Evolutionary conservation across 2,329 filamentous ascomycete species (phyloP).

Genomic region (Phialophora verrucosa): DNA sequence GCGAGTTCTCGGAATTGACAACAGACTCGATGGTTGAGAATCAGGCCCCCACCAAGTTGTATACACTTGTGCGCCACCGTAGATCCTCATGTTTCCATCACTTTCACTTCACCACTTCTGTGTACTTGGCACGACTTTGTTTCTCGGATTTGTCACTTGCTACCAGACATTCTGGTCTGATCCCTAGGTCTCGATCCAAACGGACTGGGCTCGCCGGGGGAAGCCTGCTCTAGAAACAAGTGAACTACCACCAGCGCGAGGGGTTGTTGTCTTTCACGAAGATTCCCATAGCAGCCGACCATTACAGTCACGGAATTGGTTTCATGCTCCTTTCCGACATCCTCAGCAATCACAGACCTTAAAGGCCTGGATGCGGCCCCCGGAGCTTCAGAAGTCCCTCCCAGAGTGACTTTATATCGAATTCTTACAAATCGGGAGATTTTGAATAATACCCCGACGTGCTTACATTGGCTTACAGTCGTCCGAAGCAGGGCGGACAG

Average conservation of each 20-base stretch:
- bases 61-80: neutral
- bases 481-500: neutral
- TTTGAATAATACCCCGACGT: neutral
- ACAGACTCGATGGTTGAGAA: neutral
- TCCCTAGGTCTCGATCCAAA: neutral
- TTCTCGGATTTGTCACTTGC: neutral
- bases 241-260: neutral
- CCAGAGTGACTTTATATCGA: neutral
- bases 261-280: neutral
- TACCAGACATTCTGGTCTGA: neutral
- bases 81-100: neutral
- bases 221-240: neutral
- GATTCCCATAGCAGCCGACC: too few species aligned
- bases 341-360: neutral
- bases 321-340: neutral
- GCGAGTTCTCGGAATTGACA: neutral
- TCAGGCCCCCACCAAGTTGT: neutral
- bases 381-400: neutral
- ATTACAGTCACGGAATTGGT: neutral
- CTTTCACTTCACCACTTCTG: neutral
- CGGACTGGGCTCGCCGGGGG: neutral
- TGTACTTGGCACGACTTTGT: neutral
- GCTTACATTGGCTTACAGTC: slow-evolving; percentile 6
- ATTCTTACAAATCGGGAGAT: neutral
- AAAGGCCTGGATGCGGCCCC: neutral